Conservation (phyloP, 805 yeast genomes). For the Clavispora phyllophila region DNA sequence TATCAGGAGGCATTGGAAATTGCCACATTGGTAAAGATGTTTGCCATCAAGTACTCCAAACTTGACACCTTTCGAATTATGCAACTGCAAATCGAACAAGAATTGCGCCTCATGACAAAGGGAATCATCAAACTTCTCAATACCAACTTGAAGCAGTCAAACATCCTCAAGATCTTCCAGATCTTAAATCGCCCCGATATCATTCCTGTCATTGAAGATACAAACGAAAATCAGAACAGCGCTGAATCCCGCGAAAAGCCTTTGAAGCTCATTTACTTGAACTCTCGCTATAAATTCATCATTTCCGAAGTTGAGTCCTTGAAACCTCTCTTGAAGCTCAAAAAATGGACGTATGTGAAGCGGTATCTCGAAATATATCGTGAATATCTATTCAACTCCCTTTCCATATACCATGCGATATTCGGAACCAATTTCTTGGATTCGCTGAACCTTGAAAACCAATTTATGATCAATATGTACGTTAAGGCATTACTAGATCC, state of each 20-base stretch:
- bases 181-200: slow-evolving; percentile 67
- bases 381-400: slow-evolving; percentile 73
- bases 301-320: slow-evolving; percentile 54
- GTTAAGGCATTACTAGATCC: slow-evolving; percentile 26
- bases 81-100: slow-evolving; percentile 47
- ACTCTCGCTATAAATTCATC: slow-evolving; percentile 67
- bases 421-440: slow-evolving; percentile 32
- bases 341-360: slow-evolving; percentile 60
- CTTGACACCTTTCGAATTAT: slow-evolving; percentile 47
- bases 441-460: slow-evolving; percentile 11
- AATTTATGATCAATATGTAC: slow-evolving; percentile 22
- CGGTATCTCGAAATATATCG: slow-evolving; percentile 79
- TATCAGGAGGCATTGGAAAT: slow-evolving; percentile 88
- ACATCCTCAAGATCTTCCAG: slow-evolving; percentile 71
- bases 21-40: slow-evolving; percentile 64
- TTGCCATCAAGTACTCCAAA: slow-evolving; percentile 65
- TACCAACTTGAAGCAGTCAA: slow-evolving; percentile 75
- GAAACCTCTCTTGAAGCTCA: slow-evolving; percentile 49
- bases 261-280: slow-evolving; percentile 53
- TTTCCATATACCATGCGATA: slow-evolving; percentile 60
- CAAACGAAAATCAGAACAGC: neutral
- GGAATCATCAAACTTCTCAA: slow-evolving; percentile 65
- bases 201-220: slow-evolving; percentile 1
- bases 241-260: slow-evolving; percentile 13
- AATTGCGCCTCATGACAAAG: slow-evolving; percentile 59